Evolutionary conservation across 345 rosid genomes (phyloP).

Genomic region (Eucalyptus marginata): DNA sequence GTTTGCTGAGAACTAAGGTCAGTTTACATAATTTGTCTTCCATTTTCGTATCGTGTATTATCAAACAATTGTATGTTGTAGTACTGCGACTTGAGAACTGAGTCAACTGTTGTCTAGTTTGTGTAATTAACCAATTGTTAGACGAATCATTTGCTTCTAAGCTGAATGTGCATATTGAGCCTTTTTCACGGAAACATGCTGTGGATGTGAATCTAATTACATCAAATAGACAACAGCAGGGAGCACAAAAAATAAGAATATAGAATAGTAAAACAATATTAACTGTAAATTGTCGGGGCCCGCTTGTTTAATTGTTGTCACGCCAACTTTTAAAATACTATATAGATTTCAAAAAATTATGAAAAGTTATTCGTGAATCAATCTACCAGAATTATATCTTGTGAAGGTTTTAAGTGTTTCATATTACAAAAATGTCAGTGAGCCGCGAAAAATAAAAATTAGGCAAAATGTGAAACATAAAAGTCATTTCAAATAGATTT

Average conservation of each 20-base stretch:
- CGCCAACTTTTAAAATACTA: background rate
- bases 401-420: background rate
- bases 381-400: background rate
- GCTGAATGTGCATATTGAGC: background rate
- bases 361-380: background rate
- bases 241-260: background rate
- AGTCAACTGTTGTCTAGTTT: background rate
- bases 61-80: background rate
- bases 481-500: background rate
- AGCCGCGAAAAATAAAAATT: background rate
- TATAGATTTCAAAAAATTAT: accelerated
- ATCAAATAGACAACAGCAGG: background rate
- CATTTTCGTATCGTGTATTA: background rate
- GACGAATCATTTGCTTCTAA: background rate
- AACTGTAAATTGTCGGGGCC: background rate
- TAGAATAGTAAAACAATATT: background rate
- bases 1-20: background rate
- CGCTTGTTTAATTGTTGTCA: background rate
- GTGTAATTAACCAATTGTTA: background rate
- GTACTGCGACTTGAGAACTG: background rate
- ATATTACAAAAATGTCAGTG: background rate
- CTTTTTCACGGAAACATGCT: background rate
- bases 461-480: background rate
- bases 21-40: background rate
- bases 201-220: background rate